A percentile compares a stretch with the other conserved stretches of the same genome.
These are phyloP conservation scores for Neopestalotiopsis sp. DNA, from an alignment of 2,329 filamentous ascomycete genomes.

Conservation along the genomic window DNA sequence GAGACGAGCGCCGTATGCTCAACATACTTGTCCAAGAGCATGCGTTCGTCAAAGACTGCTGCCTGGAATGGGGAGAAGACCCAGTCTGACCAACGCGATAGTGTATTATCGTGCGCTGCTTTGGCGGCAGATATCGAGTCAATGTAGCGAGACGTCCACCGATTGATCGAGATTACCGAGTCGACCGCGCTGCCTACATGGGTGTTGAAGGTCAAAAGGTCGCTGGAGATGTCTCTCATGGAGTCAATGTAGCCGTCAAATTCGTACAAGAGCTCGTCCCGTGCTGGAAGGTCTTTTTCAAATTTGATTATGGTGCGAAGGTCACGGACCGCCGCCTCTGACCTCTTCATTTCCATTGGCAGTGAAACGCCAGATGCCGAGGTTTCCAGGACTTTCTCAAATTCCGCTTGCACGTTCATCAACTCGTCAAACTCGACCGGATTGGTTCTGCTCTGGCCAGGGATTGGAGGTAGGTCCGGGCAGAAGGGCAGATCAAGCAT, in stretches of 20 bases:
- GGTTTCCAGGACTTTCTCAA: slow-evolving; percentile 76
- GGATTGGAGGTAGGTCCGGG: slow-evolving; percentile 33
- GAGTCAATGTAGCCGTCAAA: slow-evolving; percentile 78
- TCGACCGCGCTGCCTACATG: slow-evolving; percentile 77
- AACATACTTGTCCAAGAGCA: slow-evolving; percentile 75
- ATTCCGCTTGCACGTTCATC: slow-evolving; percentile 75
- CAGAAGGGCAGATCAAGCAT: slow-evolving; percentile 71
- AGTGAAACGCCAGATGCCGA: slow-evolving; percentile 69
- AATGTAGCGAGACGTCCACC: slow-evolving; percentile 74
- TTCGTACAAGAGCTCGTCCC: slow-evolving; percentile 74
- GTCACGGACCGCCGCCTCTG: slow-evolving; percentile 76
- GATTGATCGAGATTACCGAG: slow-evolving; percentile 74
- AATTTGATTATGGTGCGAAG: slow-evolving; percentile 74
- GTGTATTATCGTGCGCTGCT: slow-evolving; percentile 32
- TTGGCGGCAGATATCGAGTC: slow-evolving; percentile 58
- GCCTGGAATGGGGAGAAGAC: slow-evolving; percentile 68
- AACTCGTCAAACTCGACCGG: slow-evolving; percentile 74
- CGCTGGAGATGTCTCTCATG: slow-evolving; percentile 65
- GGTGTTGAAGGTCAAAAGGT: slow-evolving; percentile 77
- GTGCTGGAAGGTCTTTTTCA: slow-evolving; percentile 66
- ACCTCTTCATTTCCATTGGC: slow-evolving; percentile 79
- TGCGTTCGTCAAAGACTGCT: slow-evolving; percentile 61
- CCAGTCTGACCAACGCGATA: slow-evolving; percentile 48
- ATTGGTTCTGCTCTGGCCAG: slow-evolving; percentile 26
- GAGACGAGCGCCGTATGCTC: slow-evolving; percentile 73